These are phyloP conservation scores for Cichorium intybus DNA, from an alignment of 140 eudicot species.

Conservation along the genomic window DNA sequence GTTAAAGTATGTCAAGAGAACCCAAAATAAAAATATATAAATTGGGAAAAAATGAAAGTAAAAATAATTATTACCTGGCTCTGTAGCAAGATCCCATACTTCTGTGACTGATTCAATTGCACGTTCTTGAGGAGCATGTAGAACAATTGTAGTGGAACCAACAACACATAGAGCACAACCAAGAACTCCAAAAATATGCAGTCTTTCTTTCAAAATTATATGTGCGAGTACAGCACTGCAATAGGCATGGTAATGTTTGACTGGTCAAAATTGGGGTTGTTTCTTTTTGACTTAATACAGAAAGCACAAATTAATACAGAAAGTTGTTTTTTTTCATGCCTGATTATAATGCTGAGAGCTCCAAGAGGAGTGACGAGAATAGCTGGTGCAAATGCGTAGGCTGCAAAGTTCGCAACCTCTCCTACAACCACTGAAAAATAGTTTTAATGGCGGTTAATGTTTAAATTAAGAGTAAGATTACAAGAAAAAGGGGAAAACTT, in stretches of 20 bases:
- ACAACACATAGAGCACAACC: conserved; percentile 84
- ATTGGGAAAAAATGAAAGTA: background rate
- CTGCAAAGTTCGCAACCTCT: conserved; percentile 58
- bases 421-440: conserved; percentile 54
- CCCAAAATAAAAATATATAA: too few species aligned
- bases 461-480: background rate
- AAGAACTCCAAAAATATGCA: conserved; percentile 74
- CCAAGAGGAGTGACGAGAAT: conserved; percentile 62
- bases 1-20: too few species aligned
- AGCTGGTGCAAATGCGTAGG: conserved; percentile 66
- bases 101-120: conserved; percentile 67
- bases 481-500: conserved; percentile 19
- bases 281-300: background rate
- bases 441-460: background rate
- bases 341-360: conserved; percentile 58
- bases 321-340: too few species aligned
- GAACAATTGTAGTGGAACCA: conserved; percentile 74
- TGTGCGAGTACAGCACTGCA: conserved; percentile 75
- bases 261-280: background rate
- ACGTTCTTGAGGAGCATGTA: conserved; percentile 85
- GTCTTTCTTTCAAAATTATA: conserved; percentile 64
- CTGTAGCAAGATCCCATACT: conserved; percentile 91
- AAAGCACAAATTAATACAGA: background rate
- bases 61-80: conserved; percentile 43
- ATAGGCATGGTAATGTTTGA: conserved; percentile 1